Evolutionary conservation across 73 alveolate species (phyloP).

Genomic region (Tetrahymena elliotti): DNA sequence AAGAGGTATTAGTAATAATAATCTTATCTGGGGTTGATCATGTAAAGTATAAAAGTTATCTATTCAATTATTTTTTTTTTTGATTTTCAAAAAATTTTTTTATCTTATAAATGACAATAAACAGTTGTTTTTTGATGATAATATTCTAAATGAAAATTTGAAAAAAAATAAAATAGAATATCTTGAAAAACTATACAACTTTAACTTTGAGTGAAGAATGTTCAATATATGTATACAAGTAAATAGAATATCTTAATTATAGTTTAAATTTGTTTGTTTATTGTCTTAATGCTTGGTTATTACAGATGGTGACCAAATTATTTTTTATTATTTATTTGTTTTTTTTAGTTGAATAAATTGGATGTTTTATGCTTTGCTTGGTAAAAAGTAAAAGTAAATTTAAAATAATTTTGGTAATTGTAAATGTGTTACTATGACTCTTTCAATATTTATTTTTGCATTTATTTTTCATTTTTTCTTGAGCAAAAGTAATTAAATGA

Average conservation of each 20-base stretch:
- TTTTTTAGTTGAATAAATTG: not conserved
- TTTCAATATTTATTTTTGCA: not conserved
- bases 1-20: no score
- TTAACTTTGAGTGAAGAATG: not conserved
- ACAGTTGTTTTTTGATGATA: no score
- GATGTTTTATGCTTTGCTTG: not conserved
- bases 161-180: not conserved
- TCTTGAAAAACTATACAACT: not conserved
- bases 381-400: no score
- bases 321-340: no score
- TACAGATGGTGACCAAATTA: not conserved
- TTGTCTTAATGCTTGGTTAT: not conserved
- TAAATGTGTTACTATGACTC: not conserved
- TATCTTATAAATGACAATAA: no score
- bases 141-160: no score
- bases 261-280: not conserved
- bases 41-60: no score
- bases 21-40: no score
- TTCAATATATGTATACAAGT: not conserved
- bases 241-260: not conserved
- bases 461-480: not conserved
- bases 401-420: not conserved
- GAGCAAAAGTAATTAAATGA: not conserved
- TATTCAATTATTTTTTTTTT: no score
- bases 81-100: no score